Conservation (phyloP, 2,329 filamentous ascomycete genomes). For the Alternaria burnsii region DNA sequence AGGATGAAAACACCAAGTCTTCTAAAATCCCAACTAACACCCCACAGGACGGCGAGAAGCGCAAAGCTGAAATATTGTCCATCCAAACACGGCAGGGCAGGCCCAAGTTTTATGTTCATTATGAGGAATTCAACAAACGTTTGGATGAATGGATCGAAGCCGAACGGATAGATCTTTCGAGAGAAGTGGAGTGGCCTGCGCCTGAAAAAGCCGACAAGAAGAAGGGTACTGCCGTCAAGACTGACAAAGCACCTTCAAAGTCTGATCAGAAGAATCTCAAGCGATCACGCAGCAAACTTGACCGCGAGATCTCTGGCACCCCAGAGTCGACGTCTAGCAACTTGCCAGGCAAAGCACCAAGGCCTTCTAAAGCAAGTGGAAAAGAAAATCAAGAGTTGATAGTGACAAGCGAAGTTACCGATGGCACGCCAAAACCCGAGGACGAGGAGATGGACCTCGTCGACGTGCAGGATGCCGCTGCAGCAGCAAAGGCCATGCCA, state of each 20-base stretch:
- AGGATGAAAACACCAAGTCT: slow-evolving; percentile 8
- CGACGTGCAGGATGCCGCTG: slow-evolving; percentile 61
- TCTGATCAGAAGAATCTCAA: slow-evolving; percentile 58
- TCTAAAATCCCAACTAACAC: slow-evolving; percentile 21
- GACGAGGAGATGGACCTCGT: slow-evolving; percentile 62
- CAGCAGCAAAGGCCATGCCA: slow-evolving; percentile 61
- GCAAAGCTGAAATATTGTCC: slow-evolving; percentile 95
- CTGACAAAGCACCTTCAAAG: slow-evolving; percentile 52
- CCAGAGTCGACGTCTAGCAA: slow-evolving; percentile 61
- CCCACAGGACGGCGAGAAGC: slow-evolving; percentile 76
- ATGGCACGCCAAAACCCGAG: slow-evolving; percentile 60
- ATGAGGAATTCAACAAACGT: slow-evolving; percentile 97
- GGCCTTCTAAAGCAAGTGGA: slow-evolving; percentile 65
- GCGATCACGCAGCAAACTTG: slow-evolving; percentile 55
- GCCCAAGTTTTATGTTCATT: slow-evolving; percentile 94
- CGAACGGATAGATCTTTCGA: slow-evolving; percentile 81
- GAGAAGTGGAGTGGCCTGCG: slow-evolving; percentile 95
- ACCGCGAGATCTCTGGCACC: slow-evolving; percentile 66
- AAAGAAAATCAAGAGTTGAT: slow-evolving; percentile 66
- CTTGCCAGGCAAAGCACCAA: slow-evolving; percentile 55
- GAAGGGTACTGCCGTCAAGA: slow-evolving; percentile 67
- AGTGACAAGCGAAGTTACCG: slow-evolving; percentile 57
- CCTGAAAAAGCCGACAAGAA: slow-evolving; percentile 89
- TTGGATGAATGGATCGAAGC: slow-evolving; percentile 88
- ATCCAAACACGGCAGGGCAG: slow-evolving; percentile 90